These are phyloP conservation scores for Trichoderma reesei DNA, from an alignment of 495 filamentous ascomycete species.

Conservation along the genomic window DNA sequence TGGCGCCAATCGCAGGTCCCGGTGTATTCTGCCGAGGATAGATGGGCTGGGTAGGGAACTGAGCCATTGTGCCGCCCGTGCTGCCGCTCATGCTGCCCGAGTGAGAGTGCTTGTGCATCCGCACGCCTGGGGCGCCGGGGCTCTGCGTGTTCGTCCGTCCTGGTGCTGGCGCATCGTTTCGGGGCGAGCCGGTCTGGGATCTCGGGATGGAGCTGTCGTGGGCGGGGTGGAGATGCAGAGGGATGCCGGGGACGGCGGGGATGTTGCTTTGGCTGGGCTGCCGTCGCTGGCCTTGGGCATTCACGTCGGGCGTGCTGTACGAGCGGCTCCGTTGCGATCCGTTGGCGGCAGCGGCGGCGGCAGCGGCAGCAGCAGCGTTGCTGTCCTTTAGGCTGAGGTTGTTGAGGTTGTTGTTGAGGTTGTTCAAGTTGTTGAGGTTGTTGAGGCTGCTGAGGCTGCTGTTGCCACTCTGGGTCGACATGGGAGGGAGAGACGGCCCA, in stretches of 20 bases:
- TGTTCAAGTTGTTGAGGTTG: too few relatives aligned
- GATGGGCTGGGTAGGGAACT: constrained; percentile 38
- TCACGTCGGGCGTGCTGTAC: constrained; percentile 55
- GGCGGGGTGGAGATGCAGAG: constrained; percentile 46
- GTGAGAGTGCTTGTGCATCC: constrained; percentile 22
- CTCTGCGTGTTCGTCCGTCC: constrained; percentile 45
- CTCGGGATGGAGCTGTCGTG: constrained; percentile 39
- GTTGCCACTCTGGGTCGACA: constrained; percentile 38
- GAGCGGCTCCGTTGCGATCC: constrained; percentile 42
- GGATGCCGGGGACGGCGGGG: constrained; percentile 47
- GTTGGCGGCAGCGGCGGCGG: too few relatives aligned
- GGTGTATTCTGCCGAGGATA: constrained; percentile 36
- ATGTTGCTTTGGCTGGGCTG: constrained; percentile 27
- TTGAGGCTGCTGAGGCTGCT: constrained; percentile 39
- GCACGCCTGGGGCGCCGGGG: constrained; percentile 37
- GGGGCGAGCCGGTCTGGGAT: constrained; percentile 43
- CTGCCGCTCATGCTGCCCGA: constrained; percentile 26
- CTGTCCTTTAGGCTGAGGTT: too few relatives aligned
- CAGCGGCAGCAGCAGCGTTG: too few relatives aligned
- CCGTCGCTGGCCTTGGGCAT: constrained; percentile 31
- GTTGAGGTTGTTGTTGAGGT: constrained; percentile 46
- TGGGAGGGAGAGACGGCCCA: constrained; percentile 73
- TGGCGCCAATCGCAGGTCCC: constrained; percentile 23
- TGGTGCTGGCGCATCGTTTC: constrained; percentile 30
- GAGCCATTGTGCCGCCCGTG: constrained; percentile 33